A percentile compares a stretch with the other conserved stretches of the same genome.
Evolutionary conservation across 495 filamentous ascomycete genomes (phyloP).

Genomic region (Neurospora sp.): DNA sequence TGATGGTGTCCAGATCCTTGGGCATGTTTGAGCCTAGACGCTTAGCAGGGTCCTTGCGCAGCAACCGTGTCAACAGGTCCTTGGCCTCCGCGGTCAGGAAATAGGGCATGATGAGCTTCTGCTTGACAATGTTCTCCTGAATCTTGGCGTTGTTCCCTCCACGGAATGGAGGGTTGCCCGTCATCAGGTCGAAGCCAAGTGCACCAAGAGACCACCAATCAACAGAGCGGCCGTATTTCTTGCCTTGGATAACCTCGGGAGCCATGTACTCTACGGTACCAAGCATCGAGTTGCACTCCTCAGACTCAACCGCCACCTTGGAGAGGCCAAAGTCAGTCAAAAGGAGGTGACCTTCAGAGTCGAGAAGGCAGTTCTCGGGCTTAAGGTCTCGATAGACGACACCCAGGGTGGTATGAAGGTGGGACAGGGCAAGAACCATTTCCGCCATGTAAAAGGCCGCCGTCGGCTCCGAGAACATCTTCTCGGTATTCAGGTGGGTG

Average conservation of each 20-base stretch:
- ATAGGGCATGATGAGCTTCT: conserved; percentile 79
- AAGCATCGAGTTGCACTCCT: conserved; percentile 76
- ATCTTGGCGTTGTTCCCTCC: conserved; percentile 87
- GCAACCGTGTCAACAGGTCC: conserved; percentile 76
- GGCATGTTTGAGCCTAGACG: conserved; percentile 80
- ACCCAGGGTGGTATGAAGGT: conserved; percentile 82
- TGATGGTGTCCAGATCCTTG: conserved; percentile 75
- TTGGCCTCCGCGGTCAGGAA: conserved; percentile 84
- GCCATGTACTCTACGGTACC: conserved; percentile 99
- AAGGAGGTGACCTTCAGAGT: conserved; percentile 81
- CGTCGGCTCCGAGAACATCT: conserved; percentile 80
- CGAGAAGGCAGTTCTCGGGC: conserved; percentile 94
- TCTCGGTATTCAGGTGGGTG: conserved; percentile 75
- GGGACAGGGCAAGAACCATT: conserved; percentile 86
- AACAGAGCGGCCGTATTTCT: conserved; percentile 82
- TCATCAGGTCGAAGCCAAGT: conserved; percentile 83
- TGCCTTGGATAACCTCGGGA: conserved; percentile 78
- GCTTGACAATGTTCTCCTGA: conserved; percentile 83
- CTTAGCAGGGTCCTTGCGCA: conserved; percentile 86
- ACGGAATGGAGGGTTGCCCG: conserved; percentile 79
- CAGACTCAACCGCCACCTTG: conserved; percentile 81
- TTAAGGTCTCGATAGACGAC: conserved; percentile 96
- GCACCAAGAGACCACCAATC: conserved; percentile 99
- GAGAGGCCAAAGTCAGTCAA: conserved; percentile 94
- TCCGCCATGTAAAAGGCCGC: conserved; percentile 97